These are phyloP conservation scores for Madurella mycetomatis DNA, from an alignment of 2,329 filamentous ascomycete genomes.

Conservation along the genomic window DNA sequence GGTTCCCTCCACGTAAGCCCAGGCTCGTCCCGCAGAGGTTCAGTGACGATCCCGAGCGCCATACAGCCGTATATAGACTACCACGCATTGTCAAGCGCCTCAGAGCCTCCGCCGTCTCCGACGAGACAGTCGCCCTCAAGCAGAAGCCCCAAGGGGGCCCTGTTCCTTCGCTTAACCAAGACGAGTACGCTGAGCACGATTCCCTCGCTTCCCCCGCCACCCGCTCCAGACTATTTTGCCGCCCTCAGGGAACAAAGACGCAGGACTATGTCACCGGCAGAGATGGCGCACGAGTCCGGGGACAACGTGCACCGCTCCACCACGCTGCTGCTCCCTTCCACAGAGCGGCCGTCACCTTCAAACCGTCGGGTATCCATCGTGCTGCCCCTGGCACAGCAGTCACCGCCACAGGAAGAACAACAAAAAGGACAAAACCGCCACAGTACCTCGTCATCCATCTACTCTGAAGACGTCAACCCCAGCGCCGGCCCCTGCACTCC, in stretches of 20 bases:
- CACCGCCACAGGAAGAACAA: not conserved
- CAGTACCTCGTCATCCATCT: constrained; percentile 18
- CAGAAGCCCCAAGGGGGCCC: constrained; percentile 4
- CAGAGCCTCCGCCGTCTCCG: constrained; percentile 8
- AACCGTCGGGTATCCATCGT: constrained; percentile 1
- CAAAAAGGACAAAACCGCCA: not conserved
- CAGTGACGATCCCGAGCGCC: constrained; percentile 2
- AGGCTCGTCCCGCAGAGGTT: constrained; percentile 3
- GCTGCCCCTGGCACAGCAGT: not conserved
- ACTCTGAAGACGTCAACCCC: constrained; percentile 12
- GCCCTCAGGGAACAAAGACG: not conserved
- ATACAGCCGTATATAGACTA: constrained; percentile 4
- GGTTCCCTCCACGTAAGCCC: not conserved
- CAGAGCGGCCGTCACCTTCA: constrained; percentile 4
- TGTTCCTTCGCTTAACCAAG: constrained; percentile 15
- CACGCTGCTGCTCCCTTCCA: constrained; percentile 4
- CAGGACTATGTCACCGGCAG: constrained; percentile 6
- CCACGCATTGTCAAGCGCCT: not conserved
- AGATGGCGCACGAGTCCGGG: not conserved
- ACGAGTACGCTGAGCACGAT: constrained; percentile 18
- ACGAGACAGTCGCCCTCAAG: not conserved
- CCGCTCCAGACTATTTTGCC: not conserved
- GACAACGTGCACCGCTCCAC: not conserved
- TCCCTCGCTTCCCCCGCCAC: constrained; percentile 12
- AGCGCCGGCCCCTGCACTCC: too few relatives aligned